A percentile compares a stretch with the other conserved stretches of the same genome.
Conservation (phyloP, 805 yeast species). For the Ogataea nakhonphanomensis region DNA sequence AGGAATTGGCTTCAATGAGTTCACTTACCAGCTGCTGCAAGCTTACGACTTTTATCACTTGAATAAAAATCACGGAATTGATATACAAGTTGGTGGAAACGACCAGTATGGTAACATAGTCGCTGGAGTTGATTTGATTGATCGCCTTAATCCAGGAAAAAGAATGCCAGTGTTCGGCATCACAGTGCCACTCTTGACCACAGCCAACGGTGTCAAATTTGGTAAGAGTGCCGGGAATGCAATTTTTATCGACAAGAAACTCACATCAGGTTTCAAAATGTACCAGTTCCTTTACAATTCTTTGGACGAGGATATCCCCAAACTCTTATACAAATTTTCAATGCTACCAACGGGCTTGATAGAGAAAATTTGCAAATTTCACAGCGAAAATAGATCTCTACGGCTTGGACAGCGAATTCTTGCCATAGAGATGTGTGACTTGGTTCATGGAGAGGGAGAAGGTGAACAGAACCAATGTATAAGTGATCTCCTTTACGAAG, state of each 20-base stretch:
- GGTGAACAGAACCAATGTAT: slow-evolving; percentile 66
- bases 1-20: slow-evolving; percentile 92
- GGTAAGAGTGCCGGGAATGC: slow-evolving; percentile 99
- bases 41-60: slow-evolving; percentile 92
- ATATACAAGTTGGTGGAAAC: slow-evolving; percentile 88
- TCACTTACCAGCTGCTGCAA: slow-evolving; percentile 87
- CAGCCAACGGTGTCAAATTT: slow-evolving; percentile 87
- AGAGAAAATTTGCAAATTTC: slow-evolving; percentile 48
- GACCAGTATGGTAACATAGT: slow-evolving; percentile 99
- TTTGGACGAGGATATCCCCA: slow-evolving; percentile 70
- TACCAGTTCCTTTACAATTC: slow-evolving; percentile 83
- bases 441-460: slow-evolving; percentile 78
- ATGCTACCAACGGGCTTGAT: slow-evolving; percentile 66
- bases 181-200: slow-evolving; percentile 86
- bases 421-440: slow-evolving; percentile 82
- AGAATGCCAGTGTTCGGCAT: slow-evolving; percentile 56
- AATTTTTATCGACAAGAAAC: slow-evolving; percentile 69
- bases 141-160: slow-evolving; percentile 40
- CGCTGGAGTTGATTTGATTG: slow-evolving; percentile 87
- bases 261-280: slow-evolving; percentile 76
- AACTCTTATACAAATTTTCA: slow-evolving; percentile 73
- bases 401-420: slow-evolving; percentile 73
- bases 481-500: slow-evolving; percentile 58
- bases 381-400: slow-evolving; percentile 53
- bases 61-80: slow-evolving; percentile 53